Percentiles rank a stretch among this genome's conserved stretches.
phyloP scores from a whole-genome alignment of 192 early-diverging fungal species.

The Backusella macrospora region DNA sequence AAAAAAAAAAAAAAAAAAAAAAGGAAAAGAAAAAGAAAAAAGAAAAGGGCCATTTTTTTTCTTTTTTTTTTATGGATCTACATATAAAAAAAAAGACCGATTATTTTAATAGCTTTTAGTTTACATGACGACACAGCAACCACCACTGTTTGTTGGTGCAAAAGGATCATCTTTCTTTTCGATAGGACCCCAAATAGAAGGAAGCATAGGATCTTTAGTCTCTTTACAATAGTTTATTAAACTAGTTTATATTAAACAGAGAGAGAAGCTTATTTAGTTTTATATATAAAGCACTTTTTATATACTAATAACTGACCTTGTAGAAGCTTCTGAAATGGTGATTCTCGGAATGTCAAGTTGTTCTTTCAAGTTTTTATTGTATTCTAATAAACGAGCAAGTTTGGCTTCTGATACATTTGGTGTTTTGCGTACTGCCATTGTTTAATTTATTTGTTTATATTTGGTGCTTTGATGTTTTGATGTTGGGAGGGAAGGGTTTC shows the following conservation, averaged over 20 bases:
- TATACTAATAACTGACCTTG: conserved; percentile 17
- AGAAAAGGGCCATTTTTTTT: neutral
- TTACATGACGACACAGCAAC: conserved; percentile 44
- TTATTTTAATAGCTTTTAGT: conserved; percentile 1
- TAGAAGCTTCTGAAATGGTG: conserved; percentile 44
- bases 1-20: neutral
- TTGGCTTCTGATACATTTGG: conserved; percentile 49
- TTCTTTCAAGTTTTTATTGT: conserved; percentile 42
- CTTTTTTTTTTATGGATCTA: neutral
- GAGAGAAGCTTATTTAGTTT: conserved; percentile 19
- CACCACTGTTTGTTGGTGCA: conserved; percentile 34
- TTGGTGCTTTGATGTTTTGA: no score
- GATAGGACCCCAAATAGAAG: conserved; percentile 47
- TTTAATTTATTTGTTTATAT: neutral
- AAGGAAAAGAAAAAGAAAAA: neutral
- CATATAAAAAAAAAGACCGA: neutral
- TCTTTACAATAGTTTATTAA: conserved; percentile 45
- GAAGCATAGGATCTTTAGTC: conserved; percentile 44
- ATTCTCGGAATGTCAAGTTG: conserved; percentile 47
- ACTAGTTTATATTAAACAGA: conserved; percentile 17
- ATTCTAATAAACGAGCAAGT: conserved; percentile 41
- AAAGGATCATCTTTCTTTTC: conserved; percentile 50
- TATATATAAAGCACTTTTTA: neutral
- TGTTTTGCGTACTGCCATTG: conserved; percentile 22
- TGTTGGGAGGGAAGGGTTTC: no score